phyloP scores from a whole-genome alignment of 768 basidiomycete species.

The Hypholoma sublateritium region DNA sequence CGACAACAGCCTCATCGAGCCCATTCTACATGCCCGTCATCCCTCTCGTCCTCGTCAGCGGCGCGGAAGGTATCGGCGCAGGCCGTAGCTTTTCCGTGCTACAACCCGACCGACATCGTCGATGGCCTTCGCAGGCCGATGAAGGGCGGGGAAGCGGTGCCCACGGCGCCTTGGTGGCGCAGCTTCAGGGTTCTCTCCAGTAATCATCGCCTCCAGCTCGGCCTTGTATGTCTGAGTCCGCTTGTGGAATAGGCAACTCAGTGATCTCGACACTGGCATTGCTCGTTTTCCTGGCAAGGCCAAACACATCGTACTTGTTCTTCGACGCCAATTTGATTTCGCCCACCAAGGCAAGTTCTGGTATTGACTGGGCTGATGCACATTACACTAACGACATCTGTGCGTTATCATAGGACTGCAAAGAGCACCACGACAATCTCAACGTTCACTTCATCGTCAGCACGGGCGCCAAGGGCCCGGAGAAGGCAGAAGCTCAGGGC shows the following conservation, averaged over 20 bases:
- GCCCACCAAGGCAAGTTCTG: constrained; percentile 73
- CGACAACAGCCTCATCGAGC: constrained; percentile 85
- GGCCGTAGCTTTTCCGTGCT: constrained; percentile 96
- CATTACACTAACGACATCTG: neutral
- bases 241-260: constrained; percentile 89
- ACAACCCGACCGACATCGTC: constrained; percentile 90
- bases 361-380: neutral
- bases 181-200: constrained; percentile 83
- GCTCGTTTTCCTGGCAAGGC: constrained; percentile 72
- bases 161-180: constrained; percentile 97
- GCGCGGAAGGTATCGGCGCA: constrained; percentile 96
- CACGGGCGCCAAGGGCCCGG: constrained; percentile 77
- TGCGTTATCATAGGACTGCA: constrained; percentile 94
- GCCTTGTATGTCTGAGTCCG: constrained; percentile 95
- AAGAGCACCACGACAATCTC: constrained; percentile 92
- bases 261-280: constrained; percentile 93
- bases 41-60: constrained; percentile 89
- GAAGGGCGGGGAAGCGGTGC: constrained; percentile 76
- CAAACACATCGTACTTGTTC: constrained; percentile 83
- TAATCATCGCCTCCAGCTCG: constrained; percentile 86
- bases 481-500: constrained; percentile 89
- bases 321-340: constrained; percentile 78
- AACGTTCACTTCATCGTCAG: constrained; percentile 87
- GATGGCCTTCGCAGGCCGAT: constrained; percentile 85
- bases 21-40: constrained; percentile 89